These are phyloP conservation scores for Backusella psychrophila DNA, from an alignment of 192 early-diverging fungal species.

Conservation along the genomic window DNA sequence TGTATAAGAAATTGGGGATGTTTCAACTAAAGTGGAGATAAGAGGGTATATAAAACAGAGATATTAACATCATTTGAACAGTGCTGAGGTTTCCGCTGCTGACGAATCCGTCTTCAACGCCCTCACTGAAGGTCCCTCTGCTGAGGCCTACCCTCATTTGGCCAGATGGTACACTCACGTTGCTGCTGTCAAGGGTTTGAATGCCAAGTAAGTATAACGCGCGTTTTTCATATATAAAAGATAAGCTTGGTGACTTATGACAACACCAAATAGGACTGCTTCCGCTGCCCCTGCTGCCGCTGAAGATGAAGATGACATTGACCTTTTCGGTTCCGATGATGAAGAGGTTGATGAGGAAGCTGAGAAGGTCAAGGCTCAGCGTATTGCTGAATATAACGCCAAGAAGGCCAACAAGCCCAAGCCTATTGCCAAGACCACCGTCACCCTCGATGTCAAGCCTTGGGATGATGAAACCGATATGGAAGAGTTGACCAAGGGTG, in stretches of 20 bases:
- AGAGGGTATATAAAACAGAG: not conserved
- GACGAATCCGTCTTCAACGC: constrained; percentile 88
- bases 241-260: not conserved
- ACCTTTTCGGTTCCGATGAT: constrained; percentile 94
- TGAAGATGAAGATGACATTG: constrained; percentile 92
- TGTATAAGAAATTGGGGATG: constrained; percentile 4
- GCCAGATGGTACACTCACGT: constrained; percentile 98
- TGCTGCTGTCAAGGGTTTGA: constrained; percentile 50
- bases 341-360: constrained; percentile 91
- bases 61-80: constrained; percentile 26
- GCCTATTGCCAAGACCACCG: constrained; percentile 87
- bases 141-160: constrained; percentile 77
- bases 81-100: constrained; percentile 73
- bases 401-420: constrained; percentile 92
- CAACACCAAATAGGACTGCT: constrained; percentile 37
- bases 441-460: constrained; percentile 94
- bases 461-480: constrained; percentile 98
- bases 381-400: constrained; percentile 86
- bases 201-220: constrained; percentile 47
- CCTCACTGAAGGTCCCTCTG: constrained; percentile 69
- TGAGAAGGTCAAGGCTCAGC: constrained; percentile 83
- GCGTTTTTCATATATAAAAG: not conserved
- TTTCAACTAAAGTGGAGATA: not conserved
- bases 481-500: constrained; percentile 66
- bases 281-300: constrained; percentile 57